These are phyloP conservation scores for Microbotryomycetes sp. DNA, from an alignment of 1,284 basidiomycete species.

Conservation along the genomic window DNA sequence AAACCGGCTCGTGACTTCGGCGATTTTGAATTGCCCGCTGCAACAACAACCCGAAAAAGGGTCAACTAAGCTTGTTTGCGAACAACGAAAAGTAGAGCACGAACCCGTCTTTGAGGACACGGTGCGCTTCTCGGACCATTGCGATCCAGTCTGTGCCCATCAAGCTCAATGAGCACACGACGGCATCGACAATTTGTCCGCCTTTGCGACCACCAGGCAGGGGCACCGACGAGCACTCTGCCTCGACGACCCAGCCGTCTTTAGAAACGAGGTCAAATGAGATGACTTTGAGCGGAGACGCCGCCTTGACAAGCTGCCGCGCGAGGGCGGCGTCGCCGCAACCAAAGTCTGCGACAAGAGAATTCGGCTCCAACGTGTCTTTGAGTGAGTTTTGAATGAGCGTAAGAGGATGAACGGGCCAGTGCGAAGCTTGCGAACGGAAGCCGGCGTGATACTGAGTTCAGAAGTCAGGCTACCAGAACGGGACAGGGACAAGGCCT, in stretches of 20 bases:
- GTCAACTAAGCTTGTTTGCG: too few relatives aligned
- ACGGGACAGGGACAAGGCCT: slow-evolving; percentile 2
- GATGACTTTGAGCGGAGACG: slow-evolving; percentile 26
- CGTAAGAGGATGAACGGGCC: slow-evolving; percentile 83
- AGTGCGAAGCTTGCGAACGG: slow-evolving; percentile 71
- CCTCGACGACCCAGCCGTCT: slow-evolving; percentile 31
- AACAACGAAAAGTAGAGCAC: too few relatives aligned
- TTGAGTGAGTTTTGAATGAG: slow-evolving; percentile 59
- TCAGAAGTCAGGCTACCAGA: slow-evolving; percentile 1
- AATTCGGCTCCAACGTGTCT: slow-evolving; percentile 52
- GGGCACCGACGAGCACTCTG: slow-evolving; percentile 35
- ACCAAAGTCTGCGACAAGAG: slow-evolving; percentile 84
- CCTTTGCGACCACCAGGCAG: slow-evolving; percentile 28
- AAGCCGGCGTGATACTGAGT: slow-evolving; percentile 82
- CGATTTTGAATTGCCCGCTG: slow-evolving; percentile 82
- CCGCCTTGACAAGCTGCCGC: slow-evolving; percentile 47
- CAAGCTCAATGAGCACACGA: slow-evolving; percentile 85
- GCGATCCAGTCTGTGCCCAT: slow-evolving; percentile 97
- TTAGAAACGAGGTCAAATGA: slow-evolving; percentile 34
- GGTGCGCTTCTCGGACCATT: slow-evolving; percentile 80
- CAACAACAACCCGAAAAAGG: too few relatives aligned
- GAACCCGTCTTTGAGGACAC: slow-evolving; percentile 72
- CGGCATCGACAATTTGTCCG: slow-evolving; percentile 72
- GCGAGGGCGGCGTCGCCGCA: slow-evolving; percentile 92
- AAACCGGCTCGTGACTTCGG: slow-evolving; percentile 91